Conservation (phyloP, 129 eudicot genomes). For the Flaveria bidentis region DNA sequence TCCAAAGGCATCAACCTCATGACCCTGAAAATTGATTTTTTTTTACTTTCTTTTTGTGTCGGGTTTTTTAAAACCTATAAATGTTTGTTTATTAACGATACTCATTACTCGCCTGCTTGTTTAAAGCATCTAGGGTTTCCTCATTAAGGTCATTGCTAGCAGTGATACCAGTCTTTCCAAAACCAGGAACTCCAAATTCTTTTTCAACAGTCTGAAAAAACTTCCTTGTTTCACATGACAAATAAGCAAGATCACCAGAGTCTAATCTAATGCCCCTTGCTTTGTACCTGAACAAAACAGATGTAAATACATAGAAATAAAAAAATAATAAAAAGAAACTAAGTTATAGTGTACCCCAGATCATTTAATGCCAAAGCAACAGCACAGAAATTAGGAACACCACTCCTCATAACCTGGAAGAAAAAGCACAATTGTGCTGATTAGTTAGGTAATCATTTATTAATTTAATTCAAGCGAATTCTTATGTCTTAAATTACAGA, state of each 20-base stretch:
- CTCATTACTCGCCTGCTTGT: slow-evolving; percentile 69
- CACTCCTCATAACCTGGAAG: slow-evolving; percentile 85
- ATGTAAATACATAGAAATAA: not conserved
- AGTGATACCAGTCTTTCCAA: slow-evolving; percentile 76
- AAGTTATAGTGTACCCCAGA: slow-evolving; percentile 53
- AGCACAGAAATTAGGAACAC: slow-evolving; percentile 95
- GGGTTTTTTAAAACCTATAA: not conserved
- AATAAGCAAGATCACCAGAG: slow-evolving; percentile 96
- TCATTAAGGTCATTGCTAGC: slow-evolving; percentile 99
- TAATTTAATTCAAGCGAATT: not conserved
- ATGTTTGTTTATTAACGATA: slow-evolving; percentile 1
- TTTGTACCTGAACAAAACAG: slow-evolving; percentile 63
- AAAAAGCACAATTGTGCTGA: not conserved
- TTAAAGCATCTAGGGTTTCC: slow-evolving; percentile 91
- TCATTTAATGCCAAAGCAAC: slow-evolving; percentile 93
- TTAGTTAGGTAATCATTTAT: not conserved
- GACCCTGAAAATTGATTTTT: slow-evolving; percentile 57
- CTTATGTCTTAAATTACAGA: not conserved
- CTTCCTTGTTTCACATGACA: slow-evolving; percentile 84
- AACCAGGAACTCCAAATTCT: slow-evolving; percentile 72
- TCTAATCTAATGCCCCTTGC: slow-evolving; percentile 89
- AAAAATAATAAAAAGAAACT: slow-evolving; percentile 1
- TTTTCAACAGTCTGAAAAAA: slow-evolving; percentile 72
- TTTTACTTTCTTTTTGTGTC: not conserved
- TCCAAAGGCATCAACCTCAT: slow-evolving; percentile 92